Base-by-base conservation (phyloP, 1,284 basidiomycete species). In the Leccinum fuscescens region DNA sequence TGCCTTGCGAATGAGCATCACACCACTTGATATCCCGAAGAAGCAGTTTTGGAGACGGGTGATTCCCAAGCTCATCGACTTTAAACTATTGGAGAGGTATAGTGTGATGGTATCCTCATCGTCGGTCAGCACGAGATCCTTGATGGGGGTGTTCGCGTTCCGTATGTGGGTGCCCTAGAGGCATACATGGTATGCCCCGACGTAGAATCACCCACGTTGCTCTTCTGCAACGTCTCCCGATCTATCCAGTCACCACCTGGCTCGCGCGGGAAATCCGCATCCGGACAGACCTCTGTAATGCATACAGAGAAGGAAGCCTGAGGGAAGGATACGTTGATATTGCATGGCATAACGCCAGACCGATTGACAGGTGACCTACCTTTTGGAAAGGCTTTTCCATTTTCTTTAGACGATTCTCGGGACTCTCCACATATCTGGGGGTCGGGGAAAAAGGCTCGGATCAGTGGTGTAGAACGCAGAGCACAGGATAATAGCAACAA, bases 1-100 rank as follows among this genome's bases (percentile, higher is more conserved):
- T 14, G 89, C 86, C 2, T 82, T 80, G 48, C 83, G 83, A 51
- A 92, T 76, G 9, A 92, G 79, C 74, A 83, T 83, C 1, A 85
- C 80, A 3, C 84, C 84, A 55, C 88, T 90, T 1, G 86, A 87
- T 67, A 90, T 88, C 1, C 90, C 90, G 64, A 88, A 87, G 72
- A 89, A 92, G 9, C 86, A 78, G 37, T 78, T 74, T 2, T 78
- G 70, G 3, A 64, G 72, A 3, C 62, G 64, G 0, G 76, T 72
- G 27, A 11, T 22, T 46, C 77, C 67, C 50, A 74, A 15, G 15
- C 29, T 53, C 61, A 74, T 64, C 29, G 64, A 60, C 44, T 56
- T 57, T 51, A 72, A 48, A 12, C 60, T 61, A 53, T 75, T 63
- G 6, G 67, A 67, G 20, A 72, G 71, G 2, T 52, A 57, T 0